Evolutionary conservation across 164 flowering plant genomes (phyloP).

Genomic region (Annona cherimola): DNA sequence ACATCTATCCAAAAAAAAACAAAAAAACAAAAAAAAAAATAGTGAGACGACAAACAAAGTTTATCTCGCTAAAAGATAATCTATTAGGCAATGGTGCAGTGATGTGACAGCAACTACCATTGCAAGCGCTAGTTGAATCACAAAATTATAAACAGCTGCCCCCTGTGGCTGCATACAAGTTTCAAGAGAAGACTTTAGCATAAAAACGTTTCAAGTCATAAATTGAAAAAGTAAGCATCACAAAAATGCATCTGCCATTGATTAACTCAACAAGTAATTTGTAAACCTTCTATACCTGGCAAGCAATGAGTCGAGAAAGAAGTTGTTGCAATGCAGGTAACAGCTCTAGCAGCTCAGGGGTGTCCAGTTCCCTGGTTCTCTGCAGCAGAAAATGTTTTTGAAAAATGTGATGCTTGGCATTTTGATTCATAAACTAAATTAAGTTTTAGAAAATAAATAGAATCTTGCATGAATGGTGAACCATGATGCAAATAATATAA

Average conservation of each 20-base stretch:
- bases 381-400: slow-evolving; percentile 23
- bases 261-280: neutral
- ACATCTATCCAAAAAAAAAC: neutral
- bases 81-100: neutral
- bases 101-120: slow-evolving; percentile 41
- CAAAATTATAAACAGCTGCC: slow-evolving; percentile 71
- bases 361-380: slow-evolving; percentile 89
- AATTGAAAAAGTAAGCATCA: neutral
- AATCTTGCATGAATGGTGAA: neutral
- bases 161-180: slow-evolving; percentile 81
- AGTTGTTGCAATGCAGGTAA: slow-evolving; percentile 94
- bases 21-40: neutral
- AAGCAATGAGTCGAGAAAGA: slow-evolving; percentile 72
- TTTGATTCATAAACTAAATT: neutral
- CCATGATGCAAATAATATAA: neutral
- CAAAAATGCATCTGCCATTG: neutral
- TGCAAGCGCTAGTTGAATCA: slow-evolving; percentile 81
- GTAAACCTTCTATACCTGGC: slow-evolving; percentile 57
- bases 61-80: neutral
- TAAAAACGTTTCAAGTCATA: neutral
- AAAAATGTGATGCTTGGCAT: neutral
- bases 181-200: neutral
- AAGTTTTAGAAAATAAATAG: neutral
- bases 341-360: slow-evolving; percentile 83
- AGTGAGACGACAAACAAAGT: neutral